Conservation (phyloP, 495 filamentous ascomycete species). For the Lineolata rhizophorae region DNA sequence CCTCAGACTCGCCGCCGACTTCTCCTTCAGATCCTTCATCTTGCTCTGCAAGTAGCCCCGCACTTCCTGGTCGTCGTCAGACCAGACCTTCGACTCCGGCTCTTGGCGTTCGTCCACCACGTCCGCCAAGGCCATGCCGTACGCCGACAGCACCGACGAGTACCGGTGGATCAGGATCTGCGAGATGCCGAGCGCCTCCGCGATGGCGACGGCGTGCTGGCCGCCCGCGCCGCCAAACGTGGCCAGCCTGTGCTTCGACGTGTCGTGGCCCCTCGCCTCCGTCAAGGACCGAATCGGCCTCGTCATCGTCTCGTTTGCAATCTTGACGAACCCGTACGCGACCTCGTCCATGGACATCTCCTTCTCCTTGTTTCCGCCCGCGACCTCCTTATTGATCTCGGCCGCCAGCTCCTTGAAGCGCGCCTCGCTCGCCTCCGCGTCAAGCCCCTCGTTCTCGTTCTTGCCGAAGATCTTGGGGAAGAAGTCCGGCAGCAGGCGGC, state of each 20-base stretch:
- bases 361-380: constrained; percentile 29
- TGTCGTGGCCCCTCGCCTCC: constrained; percentile 84
- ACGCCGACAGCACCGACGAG: constrained; percentile 86
- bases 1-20: constrained; percentile 36
- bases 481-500: constrained; percentile 74
- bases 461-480: constrained; percentile 95
- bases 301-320: constrained; percentile 93
- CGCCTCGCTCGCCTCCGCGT: constrained; percentile 52
- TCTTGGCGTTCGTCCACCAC: constrained; percentile 86
- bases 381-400: constrained; percentile 46
- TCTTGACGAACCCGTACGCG: constrained; percentile 73
- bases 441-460: constrained; percentile 71
- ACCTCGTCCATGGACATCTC: constrained; percentile 72
- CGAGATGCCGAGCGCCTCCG: constrained; percentile 63
- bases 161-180: constrained; percentile 83
- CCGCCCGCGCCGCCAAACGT: constrained; percentile 92
- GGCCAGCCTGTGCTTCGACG: constrained; percentile 68
- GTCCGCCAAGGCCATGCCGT: constrained; percentile 91
- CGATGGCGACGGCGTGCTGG: constrained; percentile 92
- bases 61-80: constrained; percentile 25
- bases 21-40: constrained; percentile 44
- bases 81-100: constrained; percentile 68
- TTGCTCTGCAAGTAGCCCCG: constrained; percentile 20
- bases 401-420: constrained; percentile 59
- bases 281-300: constrained; percentile 81